Conservation (phyloP, 345 rosid species). For the Brassica incana region DNA sequence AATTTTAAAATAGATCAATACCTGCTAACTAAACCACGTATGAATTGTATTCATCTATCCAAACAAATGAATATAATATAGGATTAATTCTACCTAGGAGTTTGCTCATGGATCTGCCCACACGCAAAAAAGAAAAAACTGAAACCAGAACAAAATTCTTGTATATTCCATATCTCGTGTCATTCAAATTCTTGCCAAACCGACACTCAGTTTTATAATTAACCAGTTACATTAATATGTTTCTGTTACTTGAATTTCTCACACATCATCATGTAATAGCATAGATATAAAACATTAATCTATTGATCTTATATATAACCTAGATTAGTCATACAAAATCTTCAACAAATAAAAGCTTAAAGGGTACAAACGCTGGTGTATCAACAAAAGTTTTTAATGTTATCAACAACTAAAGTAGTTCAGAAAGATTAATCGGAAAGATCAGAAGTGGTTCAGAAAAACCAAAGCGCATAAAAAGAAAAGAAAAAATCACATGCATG, state of each 20-base stretch:
- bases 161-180: neutral
- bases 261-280: neutral
- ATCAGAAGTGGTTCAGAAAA: conserved; percentile 21
- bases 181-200: neutral
- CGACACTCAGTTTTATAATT: neutral
- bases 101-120: conserved; percentile 15
- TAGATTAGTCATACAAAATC: neutral
- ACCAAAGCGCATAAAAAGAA: neutral
- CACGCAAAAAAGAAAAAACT: neutral
- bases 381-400: neutral
- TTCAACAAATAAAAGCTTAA: conserved; percentile 11
- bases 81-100: conserved; percentile 5
- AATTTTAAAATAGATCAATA: neutral
- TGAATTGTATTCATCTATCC: conserved; percentile 3
- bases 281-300: neutral
- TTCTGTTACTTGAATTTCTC: neutral
- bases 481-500: conserved; percentile 2
- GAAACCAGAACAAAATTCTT: neutral
- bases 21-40: conserved; percentile 21
- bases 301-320: neutral
- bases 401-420: conserved; percentile 34
- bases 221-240: neutral
- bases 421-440: conserved; percentile 4
- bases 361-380: conserved; percentile 3
- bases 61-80: conserved; percentile 10